phyloP scores from a whole-genome alignment of 805 yeast genomes.

The Wickerhamiella azyma region DNA sequence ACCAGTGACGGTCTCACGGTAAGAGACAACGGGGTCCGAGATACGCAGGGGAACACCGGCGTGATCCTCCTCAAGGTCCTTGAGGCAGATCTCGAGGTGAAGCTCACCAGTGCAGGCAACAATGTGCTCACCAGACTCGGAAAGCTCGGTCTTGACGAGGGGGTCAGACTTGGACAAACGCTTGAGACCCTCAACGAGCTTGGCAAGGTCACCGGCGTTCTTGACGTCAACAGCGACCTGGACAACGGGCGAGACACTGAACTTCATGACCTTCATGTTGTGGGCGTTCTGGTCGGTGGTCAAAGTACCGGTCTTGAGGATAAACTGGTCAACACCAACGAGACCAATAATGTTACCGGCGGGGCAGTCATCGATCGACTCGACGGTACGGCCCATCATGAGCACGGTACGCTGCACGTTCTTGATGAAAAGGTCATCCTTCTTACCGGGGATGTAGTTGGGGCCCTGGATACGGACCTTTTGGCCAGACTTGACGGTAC shows the following conservation, averaged over 20 bases:
- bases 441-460: conserved; percentile 96
- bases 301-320: conserved; percentile 97
- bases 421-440: conserved; percentile 94
- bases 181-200: conserved; percentile 99
- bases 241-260: conserved; percentile 99
- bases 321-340: conserved; percentile 99
- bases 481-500: conserved; percentile 98
- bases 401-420: conserved; percentile 97
- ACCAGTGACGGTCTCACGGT: conserved; percentile 94
- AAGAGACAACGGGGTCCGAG: conserved; percentile 95
- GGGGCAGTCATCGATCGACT: conserved; percentile 98
- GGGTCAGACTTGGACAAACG: conserved; percentile 99
- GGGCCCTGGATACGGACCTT: conserved; percentile 99
- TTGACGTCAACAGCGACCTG: conserved; percentile 99
- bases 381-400: conserved; percentile 99
- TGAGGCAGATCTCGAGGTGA: conserved; percentile 95
- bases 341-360: conserved; percentile 99
- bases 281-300: conserved; percentile 94
- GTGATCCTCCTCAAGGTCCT: conserved; percentile 94
- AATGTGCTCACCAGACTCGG: conserved; percentile 97
- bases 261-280: conserved; percentile 99
- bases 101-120: conserved; percentile 99
- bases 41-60: conserved; percentile 98
- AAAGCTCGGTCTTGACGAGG: conserved; percentile 80
- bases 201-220: conserved; percentile 98